phyloP scores from a whole-genome alignment of 2,329 filamentous ascomycete species.

The Dactylella cylindrospora region DNA sequence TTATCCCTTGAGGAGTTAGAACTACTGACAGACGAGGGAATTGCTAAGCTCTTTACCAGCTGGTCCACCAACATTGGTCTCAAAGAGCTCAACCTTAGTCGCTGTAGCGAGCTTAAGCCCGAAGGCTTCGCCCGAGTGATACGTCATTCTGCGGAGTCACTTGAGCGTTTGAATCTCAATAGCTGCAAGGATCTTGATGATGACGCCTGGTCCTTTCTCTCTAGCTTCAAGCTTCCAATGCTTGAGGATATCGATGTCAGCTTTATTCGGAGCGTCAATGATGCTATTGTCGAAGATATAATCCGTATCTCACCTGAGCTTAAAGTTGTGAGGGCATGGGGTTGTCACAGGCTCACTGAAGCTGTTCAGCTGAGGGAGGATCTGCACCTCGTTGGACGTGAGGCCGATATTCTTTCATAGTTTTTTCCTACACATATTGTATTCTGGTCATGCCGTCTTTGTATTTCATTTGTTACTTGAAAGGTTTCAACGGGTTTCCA shows the following conservation, averaged over 20 bases:
- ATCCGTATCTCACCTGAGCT: constrained; percentile 37
- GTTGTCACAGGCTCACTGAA: constrained; percentile 52
- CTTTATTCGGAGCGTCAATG: constrained; percentile 46
- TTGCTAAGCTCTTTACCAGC: constrained; percentile 44
- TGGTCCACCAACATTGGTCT: constrained; percentile 46
- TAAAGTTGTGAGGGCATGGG: constrained; percentile 46
- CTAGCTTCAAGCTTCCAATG: constrained; percentile 15
- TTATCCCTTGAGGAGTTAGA: constrained; percentile 45
- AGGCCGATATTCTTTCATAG: constrained; percentile 39
- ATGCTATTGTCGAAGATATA: constrained; percentile 44
- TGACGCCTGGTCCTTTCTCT: constrained; percentile 31
- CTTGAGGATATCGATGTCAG: constrained; percentile 46
- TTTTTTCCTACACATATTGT: too few species aligned
- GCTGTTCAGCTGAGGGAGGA: constrained; percentile 12
- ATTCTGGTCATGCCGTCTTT: neutral
- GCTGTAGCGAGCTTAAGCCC: constrained; percentile 39
- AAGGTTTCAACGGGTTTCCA: too few species aligned
- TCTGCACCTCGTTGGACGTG: constrained; percentile 37
- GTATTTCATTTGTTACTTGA: too few species aligned
- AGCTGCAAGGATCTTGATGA: constrained; percentile 41
- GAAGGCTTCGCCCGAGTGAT: constrained; percentile 40
- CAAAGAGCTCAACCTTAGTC: constrained; percentile 27
- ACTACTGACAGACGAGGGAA: constrained; percentile 43
- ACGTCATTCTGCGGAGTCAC: constrained; percentile 41
- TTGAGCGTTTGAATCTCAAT: constrained; percentile 47